Conservation (phyloP, 805 yeast species). For the Saccharomycopsis fodiens region DNA sequence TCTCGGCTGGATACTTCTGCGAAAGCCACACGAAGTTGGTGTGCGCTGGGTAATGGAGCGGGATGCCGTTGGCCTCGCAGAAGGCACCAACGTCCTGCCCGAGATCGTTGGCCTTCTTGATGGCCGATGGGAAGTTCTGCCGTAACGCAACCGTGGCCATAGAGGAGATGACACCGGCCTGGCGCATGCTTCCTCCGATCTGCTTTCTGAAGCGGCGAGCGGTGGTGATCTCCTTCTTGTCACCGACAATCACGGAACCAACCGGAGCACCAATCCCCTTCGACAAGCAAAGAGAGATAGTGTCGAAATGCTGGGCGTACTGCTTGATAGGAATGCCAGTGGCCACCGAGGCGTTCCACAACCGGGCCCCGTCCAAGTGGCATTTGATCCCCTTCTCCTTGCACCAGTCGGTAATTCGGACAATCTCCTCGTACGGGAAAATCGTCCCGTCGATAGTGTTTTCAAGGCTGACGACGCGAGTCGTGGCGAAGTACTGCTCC, state of each 20-base stretch:
- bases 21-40: slow-evolving; percentile 76
- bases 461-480: slow-evolving; percentile 75
- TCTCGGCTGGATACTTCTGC: slow-evolving; percentile 20
- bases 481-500: slow-evolving; percentile 85
- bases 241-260: slow-evolving; percentile 81
- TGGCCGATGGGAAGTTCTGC: slow-evolving; percentile 53
- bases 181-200: slow-evolving; percentile 90
- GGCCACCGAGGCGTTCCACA: slow-evolving; percentile 83
- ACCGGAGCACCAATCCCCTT: slow-evolving; percentile 92
- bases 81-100: slow-evolving; percentile 47
- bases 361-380: slow-evolving; percentile 93
- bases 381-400: slow-evolving; percentile 47
- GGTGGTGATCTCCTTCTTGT: slow-evolving; percentile 45
- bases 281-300: slow-evolving; percentile 84
- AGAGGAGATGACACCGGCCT: slow-evolving; percentile 69
- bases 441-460: slow-evolving; percentile 83
- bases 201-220: slow-evolving; percentile 87
- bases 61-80: slow-evolving; percentile 45
- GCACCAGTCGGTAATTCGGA: slow-evolving; percentile 65
- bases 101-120: slow-evolving; percentile 39
- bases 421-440: slow-evolving; percentile 72
- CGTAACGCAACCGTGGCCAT: slow-evolving; percentile 80
- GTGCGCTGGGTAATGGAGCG: slow-evolving; percentile 66
- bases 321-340: slow-evolving; percentile 61
- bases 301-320: slow-evolving; percentile 72